Evolutionary conservation across 768 basidiomycete genomes (phyloP).

Genomic region (Mycena rebaudengoi): DNA sequence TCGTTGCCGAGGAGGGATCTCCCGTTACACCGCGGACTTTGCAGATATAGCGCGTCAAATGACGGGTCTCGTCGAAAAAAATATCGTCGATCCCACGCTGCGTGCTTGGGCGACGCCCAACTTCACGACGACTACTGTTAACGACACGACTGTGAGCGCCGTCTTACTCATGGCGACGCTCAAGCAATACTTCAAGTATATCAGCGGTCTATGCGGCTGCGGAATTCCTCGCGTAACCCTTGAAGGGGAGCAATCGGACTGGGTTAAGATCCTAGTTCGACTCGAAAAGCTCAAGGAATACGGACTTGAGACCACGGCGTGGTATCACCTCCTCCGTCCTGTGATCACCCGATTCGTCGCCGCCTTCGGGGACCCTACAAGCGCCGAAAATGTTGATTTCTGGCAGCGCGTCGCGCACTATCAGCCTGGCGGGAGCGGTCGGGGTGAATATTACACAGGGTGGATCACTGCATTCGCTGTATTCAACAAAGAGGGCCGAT

Average conservation of each 20-base stretch:
- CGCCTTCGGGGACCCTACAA: slow-evolving; percentile 40
- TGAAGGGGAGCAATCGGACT: slow-evolving; percentile 50
- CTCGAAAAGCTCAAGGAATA: slow-evolving; percentile 49
- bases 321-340: slow-evolving; percentile 50
- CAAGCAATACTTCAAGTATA: slow-evolving; percentile 50
- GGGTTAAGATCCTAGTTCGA: slow-evolving; percentile 42
- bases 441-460: slow-evolving; percentile 11
- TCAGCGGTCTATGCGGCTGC: slow-evolving; percentile 36
- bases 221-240: slow-evolving; percentile 57
- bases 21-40: slow-evolving; percentile 31
- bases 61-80: slow-evolving; percentile 31
- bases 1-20: not conserved
- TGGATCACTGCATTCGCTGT: slow-evolving; percentile 29
- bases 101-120: slow-evolving; percentile 50
- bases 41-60: slow-evolving; percentile 35
- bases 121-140: slow-evolving; percentile 53
- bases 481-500: slow-evolving; percentile 21
- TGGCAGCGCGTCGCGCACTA: slow-evolving; percentile 11
- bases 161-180: slow-evolving; percentile 53
- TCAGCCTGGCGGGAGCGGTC: slow-evolving; percentile 3
- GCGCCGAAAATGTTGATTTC: slow-evolving; percentile 10
- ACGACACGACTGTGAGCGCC: slow-evolving; percentile 47
- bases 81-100: slow-evolving; percentile 40
- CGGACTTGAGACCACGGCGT: slow-evolving; percentile 41
- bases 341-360: slow-evolving; percentile 46